phyloP scores from a whole-genome alignment of 169 alveolate species.

The Amoebophrya sp. region DNA sequence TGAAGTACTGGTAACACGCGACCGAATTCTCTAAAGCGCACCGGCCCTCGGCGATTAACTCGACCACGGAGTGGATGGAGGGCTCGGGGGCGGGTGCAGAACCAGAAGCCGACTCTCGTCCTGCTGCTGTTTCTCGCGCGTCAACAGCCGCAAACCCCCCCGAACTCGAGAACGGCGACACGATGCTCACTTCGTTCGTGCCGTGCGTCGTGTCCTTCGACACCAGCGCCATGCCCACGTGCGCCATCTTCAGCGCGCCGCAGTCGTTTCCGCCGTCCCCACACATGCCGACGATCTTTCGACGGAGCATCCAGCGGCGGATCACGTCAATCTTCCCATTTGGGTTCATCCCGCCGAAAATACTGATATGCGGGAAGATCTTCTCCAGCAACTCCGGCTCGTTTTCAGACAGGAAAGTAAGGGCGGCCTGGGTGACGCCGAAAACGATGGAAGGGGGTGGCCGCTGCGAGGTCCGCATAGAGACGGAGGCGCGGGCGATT shows the following conservation, averaged over 20 bases:
- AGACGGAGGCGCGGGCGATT: too few relatives aligned
- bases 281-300: conserved; percentile 54
- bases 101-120: background rate
- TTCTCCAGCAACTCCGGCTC: background rate
- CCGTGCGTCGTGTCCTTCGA: too few relatives aligned
- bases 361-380: background rate
- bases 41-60: conserved; percentile 56
- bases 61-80: background rate
- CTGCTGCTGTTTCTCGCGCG: background rate
- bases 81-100: too few relatives aligned
- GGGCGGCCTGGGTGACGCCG: background rate
- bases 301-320: background rate
- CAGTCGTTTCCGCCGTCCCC: conserved; percentile 84
- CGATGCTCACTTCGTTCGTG: conserved; percentile 69
- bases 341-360: background rate
- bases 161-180: conserved; percentile 52
- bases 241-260: conserved; percentile 66
- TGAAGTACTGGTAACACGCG: conserved; percentile 65
- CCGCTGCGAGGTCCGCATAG: too few relatives aligned
- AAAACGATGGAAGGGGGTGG: background rate
- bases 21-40: conserved; percentile 62
- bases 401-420: background rate
- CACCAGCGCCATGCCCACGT: conserved; percentile 56
- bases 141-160: background rate
- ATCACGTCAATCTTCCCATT: background rate